A percentile compares a stretch with the other conserved stretches of the same genome.
phyloP scores from a whole-genome alignment of 352 stramenopile species.

The Phytophthora fragariae region DNA sequence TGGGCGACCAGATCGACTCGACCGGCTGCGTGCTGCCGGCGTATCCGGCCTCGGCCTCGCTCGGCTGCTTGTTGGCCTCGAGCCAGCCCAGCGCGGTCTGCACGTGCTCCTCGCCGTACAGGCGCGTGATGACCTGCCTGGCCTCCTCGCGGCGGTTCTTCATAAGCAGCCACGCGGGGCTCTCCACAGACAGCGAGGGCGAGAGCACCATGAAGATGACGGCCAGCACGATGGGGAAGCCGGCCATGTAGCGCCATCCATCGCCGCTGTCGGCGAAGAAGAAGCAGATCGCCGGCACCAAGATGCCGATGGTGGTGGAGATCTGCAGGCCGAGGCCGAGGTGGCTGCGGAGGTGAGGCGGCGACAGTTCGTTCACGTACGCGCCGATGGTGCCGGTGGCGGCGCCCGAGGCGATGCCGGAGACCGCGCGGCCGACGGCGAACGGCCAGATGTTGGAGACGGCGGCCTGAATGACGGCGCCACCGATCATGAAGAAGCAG shows the following conservation, averaged over 20 bases:
- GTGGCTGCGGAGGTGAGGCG: slow-evolving; percentile 27
- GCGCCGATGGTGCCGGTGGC: slow-evolving; percentile 19
- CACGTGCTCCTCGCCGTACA: slow-evolving; percentile 32
- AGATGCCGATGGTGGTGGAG: slow-evolving; percentile 38
- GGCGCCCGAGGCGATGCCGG: slow-evolving; percentile 22
- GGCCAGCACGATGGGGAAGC: slow-evolving; percentile 54
- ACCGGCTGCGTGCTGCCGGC: slow-evolving; percentile 4
- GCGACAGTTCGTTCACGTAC: slow-evolving; percentile 18
- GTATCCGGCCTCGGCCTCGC: slow-evolving; percentile 15
- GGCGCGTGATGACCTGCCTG: slow-evolving; percentile 26
- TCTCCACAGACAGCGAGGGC: slow-evolving; percentile 23
- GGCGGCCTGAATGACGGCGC: slow-evolving; percentile 42
- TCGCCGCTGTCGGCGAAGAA: slow-evolving; percentile 32
- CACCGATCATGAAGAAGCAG: slow-evolving; percentile 45
- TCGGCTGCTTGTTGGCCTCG: slow-evolving; percentile 18
- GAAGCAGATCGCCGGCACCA: slow-evolving; percentile 26
- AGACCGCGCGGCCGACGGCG: slow-evolving; percentile 29
- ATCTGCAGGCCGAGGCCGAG: slow-evolving; percentile 46
- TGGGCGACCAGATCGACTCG: slow-evolving; percentile 35
- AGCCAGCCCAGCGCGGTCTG: slow-evolving; percentile 21
- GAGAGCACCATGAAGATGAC: slow-evolving; percentile 47
- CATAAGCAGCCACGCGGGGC: slow-evolving; percentile 23
- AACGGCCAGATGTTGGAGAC: slow-evolving; percentile 45
- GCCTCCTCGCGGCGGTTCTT: slow-evolving; percentile 7
- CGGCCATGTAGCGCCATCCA: slow-evolving; percentile 60